Percentiles rank a stretch among this genome's conserved stretches.
Evolutionary conservation across 2,329 filamentous ascomycete genomes (phyloP).

Genomic region (Colletotrichum spaethianum): DNA sequence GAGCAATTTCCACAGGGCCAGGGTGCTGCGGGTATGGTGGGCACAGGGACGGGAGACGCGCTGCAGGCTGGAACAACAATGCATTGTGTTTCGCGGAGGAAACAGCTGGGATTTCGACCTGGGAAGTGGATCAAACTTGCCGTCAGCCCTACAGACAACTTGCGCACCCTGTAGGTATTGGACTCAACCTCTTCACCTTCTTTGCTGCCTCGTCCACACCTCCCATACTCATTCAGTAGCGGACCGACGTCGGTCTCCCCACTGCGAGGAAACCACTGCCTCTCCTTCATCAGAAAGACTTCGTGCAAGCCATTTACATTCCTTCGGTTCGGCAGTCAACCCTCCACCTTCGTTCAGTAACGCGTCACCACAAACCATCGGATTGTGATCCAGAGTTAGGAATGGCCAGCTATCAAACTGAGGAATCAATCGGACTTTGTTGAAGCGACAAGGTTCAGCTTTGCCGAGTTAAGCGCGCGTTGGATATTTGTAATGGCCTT

Average conservation of each 20-base stretch:
- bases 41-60: conserved; percentile 1
- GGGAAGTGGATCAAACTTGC: not conserved
- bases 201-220: not conserved
- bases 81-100: not conserved
- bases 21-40: conserved; percentile 1
- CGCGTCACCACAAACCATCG: not conserved
- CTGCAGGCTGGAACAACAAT: conserved; percentile 6
- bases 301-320: not conserved
- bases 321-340: not conserved
- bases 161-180: not conserved
- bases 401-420: not conserved
- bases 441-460: not conserved
- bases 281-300: too few relatives aligned
- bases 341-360: not conserved
- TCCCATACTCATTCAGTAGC: not conserved
- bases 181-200: not conserved
- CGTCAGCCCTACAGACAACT: conserved; percentile 9
- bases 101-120: not conserved
- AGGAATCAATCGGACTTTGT: not conserved
- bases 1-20: conserved; percentile 11
- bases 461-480: not conserved
- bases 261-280: not conserved
- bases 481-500: not conserved
- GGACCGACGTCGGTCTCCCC: not conserved
- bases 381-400: too few relatives aligned